Evolutionary conservation across 345 rosid species (phyloP), one percentile per base, ranked within the genome.

Genomic region (Eutrema japonicum): DNA sequence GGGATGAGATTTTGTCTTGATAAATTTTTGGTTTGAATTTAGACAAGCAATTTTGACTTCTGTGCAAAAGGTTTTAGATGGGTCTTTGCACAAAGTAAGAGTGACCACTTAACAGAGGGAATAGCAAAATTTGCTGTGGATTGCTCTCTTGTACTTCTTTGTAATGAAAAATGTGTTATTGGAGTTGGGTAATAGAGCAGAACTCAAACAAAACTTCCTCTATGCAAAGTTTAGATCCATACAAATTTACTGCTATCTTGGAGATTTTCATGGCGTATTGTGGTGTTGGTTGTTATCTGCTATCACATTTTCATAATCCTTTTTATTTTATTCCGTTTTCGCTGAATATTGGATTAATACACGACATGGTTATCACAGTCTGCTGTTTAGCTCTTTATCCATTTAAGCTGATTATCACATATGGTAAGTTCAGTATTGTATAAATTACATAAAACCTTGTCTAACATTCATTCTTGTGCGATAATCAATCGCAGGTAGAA

Each of bases 401-500:
- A 8, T 56, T 50, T 8, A 50, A 50, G 30, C 43, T 58, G n/a
- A 10, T 22, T 26, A 26, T 26, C 56, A 27, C 33, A 27, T 51
- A 51, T n/a, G 45, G 43, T 35, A 14, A 7, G 62, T 57, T 59
- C 14, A 37, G 14, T 22, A 6, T 40, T 59, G 47, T 38, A 60
- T 40, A 40, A 40, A 40, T 40, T 0, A 2, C 65, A 60, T 60
- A 35, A 35, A 18, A 55, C 12, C 5, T 35, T 55, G 16, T 37
- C n/a, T 57, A 57, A 57, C 29, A 18, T 57, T 10, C 43, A 16
- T 18, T 49, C 33, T 74, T 50, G 57, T 35, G 60, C 48, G 38
- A 57, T 67, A 10, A 3, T 48, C 7, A 10, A 3, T 48, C 7
- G 6, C 74, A 82, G 86, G 77, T 77, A n/a, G 82, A 77, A 70